Evolutionary conservation across 306 rosid species (phyloP).

Genomic region (barrel medic (Medicago truncatula)): MtrunA17r5.0-ANR NC_053042.1:15485001-15485500

Average conservation of each 20-base stretch:
- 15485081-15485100: background rate
- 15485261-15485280: slow-evolving; percentile 15
- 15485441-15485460: slow-evolving; percentile 50
- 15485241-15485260: background rate
- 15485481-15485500: slow-evolving; percentile 15
- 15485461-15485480: slow-evolving; percentile 18
- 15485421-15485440: slow-evolving; percentile 64
- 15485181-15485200: background rate
- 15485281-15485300: background rate
- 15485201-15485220: background rate
- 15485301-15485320: background rate
- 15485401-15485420: slow-evolving; percentile 94
- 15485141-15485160: slow-evolving; percentile 2
- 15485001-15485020: slow-evolving; percentile 32
- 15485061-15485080: slow-evolving; percentile 1
- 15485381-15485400: slow-evolving; percentile 82
- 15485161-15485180: slow-evolving; percentile 22
- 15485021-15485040: background rate
- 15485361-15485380: slow-evolving; percentile 68
- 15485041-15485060: background rate
- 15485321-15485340: slow-evolving; percentile 23
- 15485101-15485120: background rate
- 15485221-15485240: slow-evolving; percentile 29
- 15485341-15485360: slow-evolving; percentile 23
- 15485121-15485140: slow-evolving; percentile 9